phyloP scores from a whole-genome alignment of 2,329 filamentous ascomycete genomes.

The Fusarium acutatum region DNA sequence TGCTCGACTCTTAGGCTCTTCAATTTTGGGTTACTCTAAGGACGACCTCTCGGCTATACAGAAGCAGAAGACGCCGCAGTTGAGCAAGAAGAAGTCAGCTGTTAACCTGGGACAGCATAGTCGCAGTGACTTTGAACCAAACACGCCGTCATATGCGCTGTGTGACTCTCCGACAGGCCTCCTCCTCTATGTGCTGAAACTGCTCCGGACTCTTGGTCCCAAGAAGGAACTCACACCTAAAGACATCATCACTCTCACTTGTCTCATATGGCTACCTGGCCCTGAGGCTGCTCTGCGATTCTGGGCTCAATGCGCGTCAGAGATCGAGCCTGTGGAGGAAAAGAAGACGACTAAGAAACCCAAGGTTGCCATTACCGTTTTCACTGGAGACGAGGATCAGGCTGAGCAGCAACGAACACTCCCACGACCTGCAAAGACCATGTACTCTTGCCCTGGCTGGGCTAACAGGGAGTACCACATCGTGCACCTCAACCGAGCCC shows the following conservation, averaged over 20 bases:
- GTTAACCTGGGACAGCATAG: slow-evolving; percentile 43
- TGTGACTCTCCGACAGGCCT: slow-evolving; percentile 69
- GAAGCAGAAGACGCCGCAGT: slow-evolving; percentile 28
- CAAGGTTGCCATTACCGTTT: slow-evolving; percentile 58
- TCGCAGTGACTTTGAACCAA: slow-evolving; percentile 54
- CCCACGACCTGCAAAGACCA: slow-evolving; percentile 36
- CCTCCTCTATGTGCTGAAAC: slow-evolving; percentile 62
- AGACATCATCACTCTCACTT: slow-evolving; percentile 68
- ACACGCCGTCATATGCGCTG: slow-evolving; percentile 66
- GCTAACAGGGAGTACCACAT: slow-evolving; percentile 55
- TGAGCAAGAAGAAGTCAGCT: slow-evolving; percentile 10
- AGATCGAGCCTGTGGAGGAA: slow-evolving; percentile 43
- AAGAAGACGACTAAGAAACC: slow-evolving; percentile 44
- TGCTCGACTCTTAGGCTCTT: slow-evolving; percentile 57
- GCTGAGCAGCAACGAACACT: slow-evolving; percentile 20
- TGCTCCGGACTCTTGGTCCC: slow-evolving; percentile 53
- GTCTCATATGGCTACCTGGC: slow-evolving; percentile 72
- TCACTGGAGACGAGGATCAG: slow-evolving; percentile 48
- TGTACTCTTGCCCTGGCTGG: slow-evolving; percentile 60
- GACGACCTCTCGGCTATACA: slow-evolving; percentile 59
- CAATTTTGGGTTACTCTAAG: slow-evolving; percentile 64
- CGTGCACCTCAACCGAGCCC: slow-evolving; percentile 50
- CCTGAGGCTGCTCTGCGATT: slow-evolving; percentile 68
- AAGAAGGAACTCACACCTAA: slow-evolving; percentile 54
- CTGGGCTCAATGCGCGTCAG: slow-evolving; percentile 57